Conservation (phyloP, 805 yeast species). For the Kodamaea kaohsiungensis region DNA sequence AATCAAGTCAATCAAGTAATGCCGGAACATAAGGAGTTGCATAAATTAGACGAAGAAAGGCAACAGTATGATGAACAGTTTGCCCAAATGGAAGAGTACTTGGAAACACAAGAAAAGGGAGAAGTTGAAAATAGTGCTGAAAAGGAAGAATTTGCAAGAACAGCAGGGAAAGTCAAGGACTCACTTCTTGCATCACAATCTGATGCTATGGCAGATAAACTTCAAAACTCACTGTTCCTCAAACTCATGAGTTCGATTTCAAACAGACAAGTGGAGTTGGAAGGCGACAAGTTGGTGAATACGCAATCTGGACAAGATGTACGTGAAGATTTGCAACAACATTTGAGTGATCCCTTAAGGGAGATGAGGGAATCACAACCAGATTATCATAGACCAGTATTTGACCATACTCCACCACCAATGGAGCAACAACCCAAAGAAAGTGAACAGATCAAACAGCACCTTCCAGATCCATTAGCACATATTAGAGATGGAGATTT, state of each 20-base stretch:
- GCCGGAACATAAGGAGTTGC: constrained; percentile 30
- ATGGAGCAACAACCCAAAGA: neutral
- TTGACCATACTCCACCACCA: neutral
- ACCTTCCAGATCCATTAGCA: constrained; percentile 45
- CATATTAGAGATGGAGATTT: constrained; percentile 44
- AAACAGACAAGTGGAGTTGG: constrained; percentile 38
- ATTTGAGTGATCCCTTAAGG: constrained; percentile 19
- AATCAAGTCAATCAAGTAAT: constrained; percentile 2
- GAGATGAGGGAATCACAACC: constrained; percentile 5
- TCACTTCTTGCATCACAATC: constrained; percentile 18
- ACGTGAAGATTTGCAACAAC: constrained; percentile 11
- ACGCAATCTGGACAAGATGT: constrained; percentile 21
- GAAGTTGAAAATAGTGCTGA: constrained; percentile 19
- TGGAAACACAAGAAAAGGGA: constrained; percentile 21
- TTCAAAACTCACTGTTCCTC: constrained; percentile 37
- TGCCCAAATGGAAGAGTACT: constrained; percentile 28
- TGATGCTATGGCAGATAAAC: constrained; percentile 25
- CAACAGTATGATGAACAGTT: constrained; percentile 32
- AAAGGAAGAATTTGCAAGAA: constrained; percentile 39
- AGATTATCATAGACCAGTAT: neutral
- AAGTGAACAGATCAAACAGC: constrained; percentile 16
- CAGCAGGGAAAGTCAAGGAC: constrained; percentile 37
- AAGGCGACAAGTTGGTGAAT: constrained; percentile 41
- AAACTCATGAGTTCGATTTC: constrained; percentile 42
- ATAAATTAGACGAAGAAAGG: constrained; percentile 26